Evolutionary conservation across 345 rosid species (phyloP).

Genomic region (Rhodomyrtus tomentosa): DNA sequence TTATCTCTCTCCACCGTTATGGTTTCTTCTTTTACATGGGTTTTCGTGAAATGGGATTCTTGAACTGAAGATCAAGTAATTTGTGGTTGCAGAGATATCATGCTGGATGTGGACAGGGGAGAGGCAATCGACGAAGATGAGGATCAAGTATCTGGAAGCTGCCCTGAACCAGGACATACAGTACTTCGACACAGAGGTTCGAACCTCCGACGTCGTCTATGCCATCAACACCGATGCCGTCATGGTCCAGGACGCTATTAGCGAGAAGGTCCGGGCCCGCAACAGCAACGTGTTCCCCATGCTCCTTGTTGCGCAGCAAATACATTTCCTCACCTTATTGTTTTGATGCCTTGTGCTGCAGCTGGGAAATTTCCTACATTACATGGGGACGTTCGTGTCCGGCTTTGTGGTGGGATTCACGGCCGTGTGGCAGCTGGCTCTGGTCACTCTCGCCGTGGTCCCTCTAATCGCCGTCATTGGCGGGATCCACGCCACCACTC

Average conservation of each 20-base stretch:
- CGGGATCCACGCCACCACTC: constrained; percentile 66
- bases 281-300: neutral
- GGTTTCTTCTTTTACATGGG: neutral
- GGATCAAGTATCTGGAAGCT: constrained; percentile 90
- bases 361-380: constrained; percentile 96
- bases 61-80: neutral
- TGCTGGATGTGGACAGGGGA: constrained; percentile 99
- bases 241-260: constrained; percentile 96
- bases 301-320: neutral
- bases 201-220: constrained; percentile 85
- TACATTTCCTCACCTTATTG: neutral
- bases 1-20: neutral
- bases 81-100: constrained; percentile 60
- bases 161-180: constrained; percentile 92
- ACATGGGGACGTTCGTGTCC: constrained; percentile 85
- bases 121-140: constrained; percentile 95
- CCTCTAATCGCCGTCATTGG: constrained; percentile 95
- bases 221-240: constrained; percentile 94
- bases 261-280: constrained; percentile 61
- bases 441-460: constrained; percentile 93
- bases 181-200: constrained; percentile 86
- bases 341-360: constrained; percentile 17
- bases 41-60: neutral
- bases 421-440: constrained; percentile 94
- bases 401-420: constrained; percentile 98